These are phyloP conservation scores for Cyberlindnera amylophila DNA, from an alignment of 805 yeast genomes.

Conservation along the genomic window DNA sequence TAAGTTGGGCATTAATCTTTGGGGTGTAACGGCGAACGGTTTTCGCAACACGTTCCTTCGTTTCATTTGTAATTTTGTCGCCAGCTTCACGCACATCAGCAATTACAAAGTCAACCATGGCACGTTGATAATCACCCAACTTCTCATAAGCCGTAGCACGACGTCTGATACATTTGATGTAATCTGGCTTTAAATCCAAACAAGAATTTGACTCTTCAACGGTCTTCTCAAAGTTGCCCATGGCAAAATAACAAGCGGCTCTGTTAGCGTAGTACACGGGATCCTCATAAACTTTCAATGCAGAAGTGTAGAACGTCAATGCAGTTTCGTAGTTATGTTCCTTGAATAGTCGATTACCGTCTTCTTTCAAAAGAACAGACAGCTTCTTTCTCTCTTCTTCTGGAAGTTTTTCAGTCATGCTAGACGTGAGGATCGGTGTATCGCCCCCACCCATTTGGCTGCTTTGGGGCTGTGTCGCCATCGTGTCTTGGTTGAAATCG, in stretches of 20 bases:
- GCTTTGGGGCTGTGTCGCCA: no score
- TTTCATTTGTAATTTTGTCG: no score
- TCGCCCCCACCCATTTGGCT: not conserved
- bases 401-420: not conserved
- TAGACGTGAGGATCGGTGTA: not conserved
- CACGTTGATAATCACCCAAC: constrained; percentile 70
- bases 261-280: constrained; percentile 91
- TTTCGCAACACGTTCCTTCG: no score
- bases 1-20: no score
- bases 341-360: constrained; percentile 79
- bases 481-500: no score
- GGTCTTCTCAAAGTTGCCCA: constrained; percentile 75
- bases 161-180: constrained; percentile 84
- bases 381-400: not conserved
- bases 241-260: constrained; percentile 89
- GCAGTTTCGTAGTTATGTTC: constrained; percentile 66
- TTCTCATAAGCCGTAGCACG: constrained; percentile 89
- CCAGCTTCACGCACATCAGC: not conserved
- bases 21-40: no score
- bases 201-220: constrained; percentile 85
- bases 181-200: constrained; percentile 78
- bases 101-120: constrained; percentile 37
- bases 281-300: constrained; percentile 70
- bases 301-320: constrained; percentile 70
- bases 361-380: constrained; percentile 66